Base-by-base conservation (phyloP, 2,329 filamentous ascomycete species). In the Cytospora piceicola region DNA sequence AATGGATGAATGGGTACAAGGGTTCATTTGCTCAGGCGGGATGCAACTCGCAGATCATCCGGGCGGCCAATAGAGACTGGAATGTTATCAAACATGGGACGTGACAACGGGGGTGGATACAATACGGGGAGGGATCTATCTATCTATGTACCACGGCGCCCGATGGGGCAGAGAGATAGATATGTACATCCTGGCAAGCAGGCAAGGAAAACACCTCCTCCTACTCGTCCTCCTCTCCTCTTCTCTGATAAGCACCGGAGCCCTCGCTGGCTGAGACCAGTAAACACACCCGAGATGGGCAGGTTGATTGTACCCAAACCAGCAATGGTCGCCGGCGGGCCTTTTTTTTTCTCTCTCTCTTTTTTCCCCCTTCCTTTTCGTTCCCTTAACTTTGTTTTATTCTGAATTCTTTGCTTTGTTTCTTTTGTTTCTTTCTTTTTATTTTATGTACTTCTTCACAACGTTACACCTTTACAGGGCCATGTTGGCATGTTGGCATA, bases 1-100 rank as follows among this genome's bases (percentile, higher is more conserved):
- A n/a, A n/a, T n/a, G n/a, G n/a, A n/a, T n/a, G n/a, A n/a, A n/a
- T n/a, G n/a, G n/a, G n/a, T n/a, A n/a, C n/a, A n/a, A 5, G 27
- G 27, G 27, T 29, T 29, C 27, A 29, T 29, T 29, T 29, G 27
- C 27, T 5, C 27, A 29, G n/a, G n/a, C n/a, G 46, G 46, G 46
- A 49, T 49, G 46, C 46, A 49, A 49, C 46, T 14, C 8, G 46
- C n/a, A 12, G 22, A 49, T 49, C 11, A 4, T 24, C 46, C 46
- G 46, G 46, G n/a, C 7, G 32, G 46, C 46, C 46, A 49, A 49
- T 49, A 12, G n/a, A 49, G 46, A 11, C 46, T 14, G 46, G 46
- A 14, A 49, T 49, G 46, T 12, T 49, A 49, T 49, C 46, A 49
- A n/a, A 49, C 46, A 49, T 49, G 46, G 46, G n/a, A 36, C 34